Evolutionary conservation across 2,329 filamentous ascomycete genomes (phyloP).

Genomic region (Salinomyces thailandicus): DNA sequence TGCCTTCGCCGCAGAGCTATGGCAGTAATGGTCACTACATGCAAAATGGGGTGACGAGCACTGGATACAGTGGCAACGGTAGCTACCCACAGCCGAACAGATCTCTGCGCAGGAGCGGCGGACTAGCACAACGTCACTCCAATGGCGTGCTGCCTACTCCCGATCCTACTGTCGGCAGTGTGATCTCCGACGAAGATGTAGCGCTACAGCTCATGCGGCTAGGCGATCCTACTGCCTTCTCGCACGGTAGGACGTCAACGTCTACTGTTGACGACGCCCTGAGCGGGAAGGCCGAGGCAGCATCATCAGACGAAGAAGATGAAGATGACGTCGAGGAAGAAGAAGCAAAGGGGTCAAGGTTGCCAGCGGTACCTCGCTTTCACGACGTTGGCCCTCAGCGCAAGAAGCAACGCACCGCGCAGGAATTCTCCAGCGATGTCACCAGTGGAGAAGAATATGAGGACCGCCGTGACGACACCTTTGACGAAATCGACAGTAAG

Average conservation of each 20-base stretch:
- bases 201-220: constrained; percentile 94
- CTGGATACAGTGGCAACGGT: constrained; percentile 8
- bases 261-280: constrained; percentile 90
- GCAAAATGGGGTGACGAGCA: constrained; percentile 15
- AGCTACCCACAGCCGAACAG: constrained; percentile 16
- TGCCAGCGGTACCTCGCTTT: constrained; percentile 21
- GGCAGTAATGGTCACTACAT: constrained; percentile 21
- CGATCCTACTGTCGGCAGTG: constrained; percentile 93
- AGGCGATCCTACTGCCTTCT: constrained; percentile 86
- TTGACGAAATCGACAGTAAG: constrained; percentile 46
- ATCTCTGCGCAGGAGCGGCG: constrained; percentile 47
- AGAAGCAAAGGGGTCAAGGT: constrained; percentile 53
- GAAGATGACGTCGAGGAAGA: constrained; percentile 76
- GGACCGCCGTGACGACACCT: constrained; percentile 40
- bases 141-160: constrained; percentile 69
- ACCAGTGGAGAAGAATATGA: constrained; percentile 53
- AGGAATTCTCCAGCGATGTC: constrained; percentile 46
- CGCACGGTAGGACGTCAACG: constrained; percentile 82
- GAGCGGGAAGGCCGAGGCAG: constrained; percentile 75
- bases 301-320: constrained; percentile 58
- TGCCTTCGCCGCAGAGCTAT: constrained; percentile 79
- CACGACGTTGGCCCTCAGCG: constrained; percentile 20
- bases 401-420: constrained; percentile 31
- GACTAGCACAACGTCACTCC: constrained; percentile 28
- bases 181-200: constrained; percentile 96